Base-by-base conservation (phyloP, 2,329 filamentous ascomycete species). In the Cladophialophora exuberans region DNA sequence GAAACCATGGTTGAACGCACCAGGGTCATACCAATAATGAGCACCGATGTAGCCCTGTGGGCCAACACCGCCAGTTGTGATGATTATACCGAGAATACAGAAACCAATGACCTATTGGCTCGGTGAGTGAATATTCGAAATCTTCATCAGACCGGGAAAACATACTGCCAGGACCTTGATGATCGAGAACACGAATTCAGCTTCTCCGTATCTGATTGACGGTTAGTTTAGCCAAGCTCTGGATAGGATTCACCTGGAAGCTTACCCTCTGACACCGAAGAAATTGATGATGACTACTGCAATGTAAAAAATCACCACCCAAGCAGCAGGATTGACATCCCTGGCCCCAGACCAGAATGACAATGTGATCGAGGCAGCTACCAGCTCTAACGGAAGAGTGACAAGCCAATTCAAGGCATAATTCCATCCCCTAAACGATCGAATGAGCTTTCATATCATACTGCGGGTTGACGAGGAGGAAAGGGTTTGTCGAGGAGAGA, bases 131-230 rank as follows among this genome's bases (percentile, higher is more conserved):
- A 10, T 31, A n/a, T n/a, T 31, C 30, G 30, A 10, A 9, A 2
- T 31, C n/a, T 31, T 31, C 30, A 31, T n/a, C n/a, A 9, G 30
- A n/a, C 6, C 4, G 30, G 3, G 10, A 10, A 23, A 18, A 33
- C 45, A 23, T 48, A 48, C 30, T 22, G 92, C 90, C 20, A 86
- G 78, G 42, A 95, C 83, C 68, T 95, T 95, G 72, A 95, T 75
- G 47, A 90, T 83, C 43, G 87, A 85, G 66, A 92, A 90, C 58
- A 89, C 75, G 60, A 93, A 92, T 66, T 94, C 89, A 28, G 87
- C 88, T 70, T 93, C 89, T 62, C 89, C 89, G 62, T 92, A 94
- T 31, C 30, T 31, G 30, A 31, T n/a, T 10, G 10, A 31, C n/a
- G n/a, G 3, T 31, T n/a, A 31, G 30, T n/a, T 2, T 31, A 9